A percentile compares a stretch with the other conserved stretches of the same genome.
phyloP scores from a whole-genome alignment of 176 grass and related monocot species.

The Oryza meridionalis region DNA sequence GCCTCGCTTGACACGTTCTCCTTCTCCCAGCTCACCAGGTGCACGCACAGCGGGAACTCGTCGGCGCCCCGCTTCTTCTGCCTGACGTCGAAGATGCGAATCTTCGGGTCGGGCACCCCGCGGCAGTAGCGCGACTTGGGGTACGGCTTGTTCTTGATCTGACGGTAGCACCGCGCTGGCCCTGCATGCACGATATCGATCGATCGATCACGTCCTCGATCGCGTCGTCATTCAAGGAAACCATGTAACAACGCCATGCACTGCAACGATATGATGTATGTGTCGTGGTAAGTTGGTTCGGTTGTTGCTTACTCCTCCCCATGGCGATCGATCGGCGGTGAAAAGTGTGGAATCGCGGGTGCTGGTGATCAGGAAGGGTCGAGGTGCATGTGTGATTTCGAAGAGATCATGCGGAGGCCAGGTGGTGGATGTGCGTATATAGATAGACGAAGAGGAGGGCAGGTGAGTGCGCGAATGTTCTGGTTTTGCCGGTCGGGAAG shows the following conservation, averaged over 20 bases:
- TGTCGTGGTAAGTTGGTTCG: not conserved
- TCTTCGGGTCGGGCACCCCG: conserved; percentile 55
- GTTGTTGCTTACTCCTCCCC: conserved; percentile 50
- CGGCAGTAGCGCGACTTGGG: conserved; percentile 55
- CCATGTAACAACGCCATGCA: no score
- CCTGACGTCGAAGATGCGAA: conserved; percentile 57
- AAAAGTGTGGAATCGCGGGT: no score
- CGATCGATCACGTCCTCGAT: no score
- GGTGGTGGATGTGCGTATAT: conserved; percentile 20
- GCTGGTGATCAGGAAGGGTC: not conserved
- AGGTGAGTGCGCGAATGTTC: conserved; percentile 28
- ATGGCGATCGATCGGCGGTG: conserved; percentile 20
- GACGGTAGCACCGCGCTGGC: conserved; percentile 52
- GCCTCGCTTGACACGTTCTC: conserved; percentile 60
- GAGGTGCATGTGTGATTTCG: not conserved
- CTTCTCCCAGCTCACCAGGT: conserved; percentile 63
- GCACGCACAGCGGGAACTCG: conserved; percentile 56
- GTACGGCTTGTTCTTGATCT: conserved; percentile 70
- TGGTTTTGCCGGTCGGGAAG: not conserved
- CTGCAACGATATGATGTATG: no score
- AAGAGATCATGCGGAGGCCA: not conserved
- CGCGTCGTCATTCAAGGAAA: no score
- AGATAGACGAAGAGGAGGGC: no score
- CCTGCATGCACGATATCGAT: conserved; percentile 31
- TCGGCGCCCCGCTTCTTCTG: conserved; percentile 56